Evolutionary conservation across 352 stramenopile genomes (phyloP), one percentile per base, ranked within the genome.

Genomic region (Lagenidium sp.): DNA sequence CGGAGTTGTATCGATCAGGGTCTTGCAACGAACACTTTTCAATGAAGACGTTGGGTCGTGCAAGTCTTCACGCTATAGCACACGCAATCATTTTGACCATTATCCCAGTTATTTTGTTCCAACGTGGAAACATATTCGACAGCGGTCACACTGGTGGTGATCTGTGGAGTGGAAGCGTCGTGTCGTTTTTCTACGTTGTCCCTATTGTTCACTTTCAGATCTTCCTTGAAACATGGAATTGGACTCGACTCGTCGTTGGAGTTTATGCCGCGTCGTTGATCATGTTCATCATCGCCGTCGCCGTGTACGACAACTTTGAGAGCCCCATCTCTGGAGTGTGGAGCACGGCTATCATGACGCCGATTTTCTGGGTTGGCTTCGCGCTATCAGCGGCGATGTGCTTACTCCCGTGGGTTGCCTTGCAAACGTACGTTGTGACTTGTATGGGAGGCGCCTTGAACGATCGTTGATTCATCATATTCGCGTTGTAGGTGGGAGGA

Each of bases 151-250:
- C 42, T 18, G 45, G 25, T 0, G 57, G 64, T 1, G 86, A 87
- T 51, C 61, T 97, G n/a, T 92, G 90, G 60, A 72, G 70, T 36
- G 77, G 92, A 36, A 95, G 94, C 41, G 89, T 94, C 8, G 82
- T 87, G 4, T 90, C 90, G 8, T 98, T 97, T 68, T 94, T 90
- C 42, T 90, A 83, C 52, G 80, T 98, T 22, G 75, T 99, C 11
- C 75, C 92, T 1, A 66, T 97, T n/a, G 80, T 97, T 19, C 95
- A 96, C 41, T 70, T 95, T 49, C 73, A 89, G 57, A 83, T 91
- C 18, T 86, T 64, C 40, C 63, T 68, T 24, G 71, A 91, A 50
- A 91, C 76, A 29, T 85, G 71, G 79, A 81, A 86, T 50, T 91
- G 79, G 79, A 82, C 77, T 16, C 53, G 37, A 10, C 20, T 81